Evolutionary conservation across 495 filamentous ascomycete species (phyloP).

Genomic region (Pseudevernia furfuracea): DNA sequence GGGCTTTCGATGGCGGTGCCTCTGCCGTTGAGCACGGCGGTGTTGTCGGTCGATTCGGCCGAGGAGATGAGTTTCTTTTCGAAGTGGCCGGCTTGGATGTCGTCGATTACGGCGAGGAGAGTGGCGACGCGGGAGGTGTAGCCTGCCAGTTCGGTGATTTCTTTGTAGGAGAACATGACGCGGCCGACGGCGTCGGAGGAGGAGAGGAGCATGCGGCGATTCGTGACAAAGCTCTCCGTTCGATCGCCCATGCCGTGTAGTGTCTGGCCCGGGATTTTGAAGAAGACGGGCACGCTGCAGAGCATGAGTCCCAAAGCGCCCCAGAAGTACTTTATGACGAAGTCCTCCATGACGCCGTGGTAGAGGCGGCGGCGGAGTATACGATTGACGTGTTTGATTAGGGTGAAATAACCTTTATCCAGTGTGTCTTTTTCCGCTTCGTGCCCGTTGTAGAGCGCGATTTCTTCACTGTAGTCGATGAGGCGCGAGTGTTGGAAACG

Average conservation of each 20-base stretch:
- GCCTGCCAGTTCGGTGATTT: conserved; percentile 90
- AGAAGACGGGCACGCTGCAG: conserved; percentile 94
- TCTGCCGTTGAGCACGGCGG: conserved; percentile 68
- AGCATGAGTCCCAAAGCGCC: conserved; percentile 85
- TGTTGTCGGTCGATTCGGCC: conserved; percentile 67
- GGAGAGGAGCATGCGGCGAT: conserved; percentile 79
- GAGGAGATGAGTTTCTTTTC: conserved; percentile 94
- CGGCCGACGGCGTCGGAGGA: conserved; percentile 94
- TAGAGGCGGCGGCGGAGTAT: conserved; percentile 84
- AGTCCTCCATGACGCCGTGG: conserved; percentile 97
- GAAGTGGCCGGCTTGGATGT: conserved; percentile 78
- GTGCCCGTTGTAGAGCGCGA: conserved; percentile 87
- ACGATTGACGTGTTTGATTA: conserved; percentile 98
- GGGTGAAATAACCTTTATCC: conserved; percentile 96
- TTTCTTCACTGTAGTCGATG: conserved; percentile 91
- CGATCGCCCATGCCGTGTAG: conserved; percentile 75
- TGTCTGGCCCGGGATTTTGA: conserved; percentile 75
- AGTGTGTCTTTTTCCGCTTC: conserved; percentile 95
- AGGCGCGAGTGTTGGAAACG: conserved; percentile 88
- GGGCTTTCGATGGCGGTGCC: conserved; percentile 69
- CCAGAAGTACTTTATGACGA: conserved; percentile 99
- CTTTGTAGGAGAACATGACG: conserved; percentile 97
- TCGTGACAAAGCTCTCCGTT: conserved; percentile 93
- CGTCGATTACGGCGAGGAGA: conserved; percentile 88
- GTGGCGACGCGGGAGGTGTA: conserved; percentile 86